phyloP scores from a whole-genome alignment of 805 yeast species.

The Wickerhamomyces ciferrii region DNA sequence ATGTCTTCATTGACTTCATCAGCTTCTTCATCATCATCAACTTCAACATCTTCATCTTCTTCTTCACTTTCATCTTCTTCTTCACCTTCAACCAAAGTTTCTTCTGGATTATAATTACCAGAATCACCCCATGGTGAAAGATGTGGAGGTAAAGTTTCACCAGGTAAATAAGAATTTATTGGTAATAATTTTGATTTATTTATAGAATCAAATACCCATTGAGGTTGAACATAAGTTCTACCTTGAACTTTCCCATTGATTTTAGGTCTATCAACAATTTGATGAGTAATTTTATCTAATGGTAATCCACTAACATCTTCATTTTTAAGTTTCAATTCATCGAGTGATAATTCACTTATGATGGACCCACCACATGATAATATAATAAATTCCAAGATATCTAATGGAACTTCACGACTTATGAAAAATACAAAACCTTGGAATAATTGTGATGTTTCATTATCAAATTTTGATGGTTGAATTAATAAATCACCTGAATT shows the following conservation, averaged over 20 bases:
- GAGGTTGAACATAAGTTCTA: constrained; percentile 93
- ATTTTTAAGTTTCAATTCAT: constrained; percentile 46
- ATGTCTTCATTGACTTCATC: constrained; percentile 49
- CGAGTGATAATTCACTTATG: constrained; percentile 82
- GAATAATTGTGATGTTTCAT: constrained; percentile 63
- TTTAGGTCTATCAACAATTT: constrained; percentile 89
- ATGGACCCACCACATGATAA: constrained; percentile 82
- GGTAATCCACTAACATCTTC: constrained; percentile 41
- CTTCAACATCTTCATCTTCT: constrained; percentile 26
- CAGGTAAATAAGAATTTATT: constrained; percentile 84
- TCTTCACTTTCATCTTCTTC: constrained; percentile 36
- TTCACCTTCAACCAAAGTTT: constrained; percentile 32
- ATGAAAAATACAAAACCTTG: constrained; percentile 74
- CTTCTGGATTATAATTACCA: constrained; percentile 82
- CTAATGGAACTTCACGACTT: constrained; percentile 95
- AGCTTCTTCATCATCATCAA: constrained; percentile 44
- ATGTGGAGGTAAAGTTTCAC: constrained; percentile 94
- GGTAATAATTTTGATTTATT: constrained; percentile 73
- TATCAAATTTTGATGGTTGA: constrained; percentile 62
- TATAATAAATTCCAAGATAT: constrained; percentile 81
- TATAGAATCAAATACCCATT: constrained; percentile 92
- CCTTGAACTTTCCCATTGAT: constrained; percentile 75
- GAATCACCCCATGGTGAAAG: constrained; percentile 99
- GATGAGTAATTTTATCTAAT: constrained; percentile 78
- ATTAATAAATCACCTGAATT: constrained; percentile 60